Percentiles rank a stretch among this genome's conserved stretches.
Evolutionary conservation across 257 asterid genomes (phyloP).

Genomic region (Fraxinus quadrangulata): DNA sequence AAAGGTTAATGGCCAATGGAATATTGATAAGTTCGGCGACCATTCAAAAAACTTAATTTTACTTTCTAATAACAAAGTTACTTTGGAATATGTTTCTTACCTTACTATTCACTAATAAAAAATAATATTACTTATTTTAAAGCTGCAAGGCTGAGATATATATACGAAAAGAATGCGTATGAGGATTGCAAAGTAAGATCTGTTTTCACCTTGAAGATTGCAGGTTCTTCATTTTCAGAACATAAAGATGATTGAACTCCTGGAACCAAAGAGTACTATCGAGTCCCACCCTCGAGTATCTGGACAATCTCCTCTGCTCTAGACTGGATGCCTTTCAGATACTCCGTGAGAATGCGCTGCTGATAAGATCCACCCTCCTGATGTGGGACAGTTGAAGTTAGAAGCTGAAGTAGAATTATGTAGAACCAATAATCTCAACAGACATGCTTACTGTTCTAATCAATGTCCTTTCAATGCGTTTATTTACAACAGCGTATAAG

Average conservation of each 20-base stretch:
- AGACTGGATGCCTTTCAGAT: conserved; percentile 84
- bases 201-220: conserved; percentile 1
- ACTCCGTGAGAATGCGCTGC: conserved; percentile 89
- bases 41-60: too few species aligned
- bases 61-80: too few species aligned
- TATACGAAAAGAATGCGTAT: not conserved
- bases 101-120: too few species aligned
- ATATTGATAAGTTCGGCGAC: too few species aligned
- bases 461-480: conserved; percentile 80
- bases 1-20: too few species aligned
- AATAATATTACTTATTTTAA: too few species aligned
- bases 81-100: too few species aligned
- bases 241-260: not conserved
- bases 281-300: conserved; percentile 55
- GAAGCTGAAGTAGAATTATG: conserved; percentile 15
- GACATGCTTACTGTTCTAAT: conserved; percentile 73
- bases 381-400: conserved; percentile 11
- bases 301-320: conserved; percentile 65
- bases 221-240: not conserved
- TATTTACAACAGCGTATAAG: conserved; percentile 65
- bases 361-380: conserved; percentile 98
- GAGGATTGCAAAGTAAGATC: not conserved
- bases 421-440: conserved; percentile 1
- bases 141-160: not conserved
- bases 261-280: conserved; percentile 13